phyloP scores from a whole-genome alignment of 2,329 filamentous ascomycete species.

The Exophiala sp. region DNA sequence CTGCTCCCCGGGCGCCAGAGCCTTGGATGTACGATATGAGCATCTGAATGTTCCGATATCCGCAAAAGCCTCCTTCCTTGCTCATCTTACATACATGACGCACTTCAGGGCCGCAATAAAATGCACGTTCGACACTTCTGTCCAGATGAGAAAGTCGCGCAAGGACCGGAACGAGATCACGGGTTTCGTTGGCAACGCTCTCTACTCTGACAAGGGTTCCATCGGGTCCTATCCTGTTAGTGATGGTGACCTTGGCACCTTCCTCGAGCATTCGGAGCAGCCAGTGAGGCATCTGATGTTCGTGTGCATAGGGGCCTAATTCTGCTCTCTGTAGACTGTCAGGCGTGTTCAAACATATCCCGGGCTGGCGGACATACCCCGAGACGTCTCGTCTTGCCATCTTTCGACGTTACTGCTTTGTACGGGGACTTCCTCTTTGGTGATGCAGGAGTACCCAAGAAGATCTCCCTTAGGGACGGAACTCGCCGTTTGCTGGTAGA shows the following conservation, averaged over 20 bases:
- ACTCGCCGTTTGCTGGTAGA: constrained; percentile 18
- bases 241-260: constrained; percentile 51
- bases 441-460: constrained; percentile 20
- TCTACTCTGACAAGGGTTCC: constrained; percentile 41
- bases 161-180: constrained; percentile 57
- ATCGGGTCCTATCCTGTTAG: constrained; percentile 45
- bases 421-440: constrained; percentile 15
- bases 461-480: constrained; percentile 26
- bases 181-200: constrained; percentile 43
- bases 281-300: constrained; percentile 68
- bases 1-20: constrained; percentile 50
- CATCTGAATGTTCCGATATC: constrained; percentile 94
- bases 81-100: constrained; percentile 75
- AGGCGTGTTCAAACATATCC: constrained; percentile 1
- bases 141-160: constrained; percentile 61
- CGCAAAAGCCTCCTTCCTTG: constrained; percentile 86
- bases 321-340: constrained; percentile 45
- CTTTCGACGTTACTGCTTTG: constrained; percentile 29
- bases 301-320: constrained; percentile 65
- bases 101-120: constrained; percentile 69
- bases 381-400: constrained; percentile 30
- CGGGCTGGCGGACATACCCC: constrained; percentile 11
- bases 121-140: constrained; percentile 60
- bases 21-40: constrained; percentile 70
- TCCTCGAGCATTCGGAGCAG: constrained; percentile 57